Base-by-base conservation (phyloP, 495 filamentous ascomycete genomes). In the Aspergillus cavernicola region DNA sequence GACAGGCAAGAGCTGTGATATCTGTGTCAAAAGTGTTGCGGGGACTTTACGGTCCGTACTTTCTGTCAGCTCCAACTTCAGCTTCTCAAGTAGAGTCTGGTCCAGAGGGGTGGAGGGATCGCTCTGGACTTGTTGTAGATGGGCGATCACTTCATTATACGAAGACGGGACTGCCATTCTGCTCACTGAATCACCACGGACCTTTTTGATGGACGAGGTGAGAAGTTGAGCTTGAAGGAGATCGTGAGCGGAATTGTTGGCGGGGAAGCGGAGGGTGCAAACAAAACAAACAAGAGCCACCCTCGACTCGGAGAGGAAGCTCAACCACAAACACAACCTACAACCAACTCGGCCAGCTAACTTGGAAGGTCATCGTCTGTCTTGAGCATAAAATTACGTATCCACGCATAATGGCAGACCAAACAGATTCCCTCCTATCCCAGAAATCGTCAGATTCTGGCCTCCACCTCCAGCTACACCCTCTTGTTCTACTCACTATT, bases 401-500 rank as follows among this genome's bases (percentile, higher is more conserved):
- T 23, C 28, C n/a, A 29, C 19, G 15, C 33, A 45, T 22, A 50
- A 73, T 60, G 56, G 61, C 66, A 56, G 66, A 67, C n/a, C 46
- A 64, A 13, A 16, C 59, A 18, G 74, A 75, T 22, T 75, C 80
- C 9, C 76, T 88, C 24, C 61, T 88, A 28, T 87, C 85, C 1
- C 74, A 72, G 9, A 79, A 85, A 61, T 82, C 87, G 9, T 88
- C 91, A 51, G 82, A 85, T 58, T 89, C 88, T 12, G 85, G 87
- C 19, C 82, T 95, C 15, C 82, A 88, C 58, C 84, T 92, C 24
- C 86, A 90, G 59, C 84, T 99, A 4, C 93, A 99, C 64, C 93
- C 93, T 36, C 85, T 99, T 9, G 89, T 95, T 26, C 84, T 97
- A 45, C 89, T 99, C 70, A 95, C 88, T 16, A 92, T 99, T 55